phyloP scores from a whole-genome alignment of 225 moss, liverwort and hornwort species.

The Antitrichia curtipendula region DNA sequence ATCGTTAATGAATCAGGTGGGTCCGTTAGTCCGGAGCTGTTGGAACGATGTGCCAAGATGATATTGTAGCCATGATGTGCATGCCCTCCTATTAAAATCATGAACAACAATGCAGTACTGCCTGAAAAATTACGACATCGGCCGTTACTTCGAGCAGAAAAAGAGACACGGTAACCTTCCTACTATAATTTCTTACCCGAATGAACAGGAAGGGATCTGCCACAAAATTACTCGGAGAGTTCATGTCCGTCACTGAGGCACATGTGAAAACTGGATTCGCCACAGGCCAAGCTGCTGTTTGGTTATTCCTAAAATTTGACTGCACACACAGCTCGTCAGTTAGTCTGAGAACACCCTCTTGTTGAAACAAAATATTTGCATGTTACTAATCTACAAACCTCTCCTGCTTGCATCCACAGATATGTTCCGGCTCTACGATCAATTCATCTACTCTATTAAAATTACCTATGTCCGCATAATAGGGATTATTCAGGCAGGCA shows the following conservation, averaged over 20 bases:
- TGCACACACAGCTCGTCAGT: conserved; percentile 10
- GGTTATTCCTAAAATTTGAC: conserved; percentile 40
- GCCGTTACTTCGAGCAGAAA: neutral
- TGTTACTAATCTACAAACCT: neutral
- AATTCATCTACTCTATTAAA: neutral
- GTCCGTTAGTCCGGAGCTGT: neutral
- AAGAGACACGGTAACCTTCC: neutral
- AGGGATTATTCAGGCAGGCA: neutral
- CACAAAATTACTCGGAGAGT: conserved; percentile 81
- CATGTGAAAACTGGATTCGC: conserved; percentile 87
- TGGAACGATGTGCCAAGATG: neutral
- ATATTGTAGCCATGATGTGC: neutral
- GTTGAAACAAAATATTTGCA: neutral
- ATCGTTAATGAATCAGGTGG: neutral
- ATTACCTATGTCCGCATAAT: neutral
- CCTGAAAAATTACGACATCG: neutral
- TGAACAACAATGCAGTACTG: neutral
- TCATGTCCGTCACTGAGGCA: conserved; percentile 52
- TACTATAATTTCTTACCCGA: conserved; percentile 19
- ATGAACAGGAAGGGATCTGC: conserved; percentile 83
- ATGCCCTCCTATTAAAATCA: neutral
- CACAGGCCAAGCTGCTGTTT: conserved; percentile 77
- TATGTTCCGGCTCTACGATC: neutral
- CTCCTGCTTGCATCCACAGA: neutral
- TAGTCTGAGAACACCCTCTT: neutral